Evolutionary conservation across 2,329 filamentous ascomycete genomes (phyloP), one percentile per base, ranked within the genome.

Genomic region (Ceratocystis colombiana): DNA sequence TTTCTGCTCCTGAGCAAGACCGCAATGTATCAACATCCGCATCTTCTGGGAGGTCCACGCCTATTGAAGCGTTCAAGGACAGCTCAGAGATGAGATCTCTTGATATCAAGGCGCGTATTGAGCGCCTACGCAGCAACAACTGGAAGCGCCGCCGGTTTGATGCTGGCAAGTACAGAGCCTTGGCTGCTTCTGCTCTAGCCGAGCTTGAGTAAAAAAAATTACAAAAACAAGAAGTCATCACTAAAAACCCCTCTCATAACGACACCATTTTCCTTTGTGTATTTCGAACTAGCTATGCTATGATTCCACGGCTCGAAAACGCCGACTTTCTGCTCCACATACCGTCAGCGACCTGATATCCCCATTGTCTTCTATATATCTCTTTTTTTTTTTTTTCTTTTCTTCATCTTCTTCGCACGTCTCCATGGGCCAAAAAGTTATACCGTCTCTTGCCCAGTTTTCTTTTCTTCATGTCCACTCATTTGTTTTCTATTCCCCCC

Each of bases 131-230:
- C 22, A 77, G 77, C n/a, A 76, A 71, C 62, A 82, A 82, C 1
- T 85, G 83, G 82, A 78, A 77, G 70, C 75, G 83, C 33, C 79
- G 79, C 69, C 78, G 82, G 25, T 85, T 85, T 69, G 79, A 85
- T 68, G 74, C 75, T 5, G 72, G 74, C 57, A 76, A 80, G 46
- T 85, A 85, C 70, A 79, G 82, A 71, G 76, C 77, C 22, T 74
- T 85, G 7, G 75, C 80, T 15, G 79, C 81, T 70, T 76, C 74
- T 63, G 82, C 78, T 48, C 73, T 84, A 66, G 77, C 78, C 1
- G 83, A 85, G 70, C 73, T 84, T 53, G 69, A 71, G 15, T 75
- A 68, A 72, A 64, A 28, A 17, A 61, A 17, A 61, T 30, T 15
- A 8, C 59, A n/a, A 50, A 30, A 50, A n/a, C 37, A 25, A 63